Evolutionary conservation across 805 yeast genomes (phyloP).

Genomic region (Saccharomycopsis amapae): DNA sequence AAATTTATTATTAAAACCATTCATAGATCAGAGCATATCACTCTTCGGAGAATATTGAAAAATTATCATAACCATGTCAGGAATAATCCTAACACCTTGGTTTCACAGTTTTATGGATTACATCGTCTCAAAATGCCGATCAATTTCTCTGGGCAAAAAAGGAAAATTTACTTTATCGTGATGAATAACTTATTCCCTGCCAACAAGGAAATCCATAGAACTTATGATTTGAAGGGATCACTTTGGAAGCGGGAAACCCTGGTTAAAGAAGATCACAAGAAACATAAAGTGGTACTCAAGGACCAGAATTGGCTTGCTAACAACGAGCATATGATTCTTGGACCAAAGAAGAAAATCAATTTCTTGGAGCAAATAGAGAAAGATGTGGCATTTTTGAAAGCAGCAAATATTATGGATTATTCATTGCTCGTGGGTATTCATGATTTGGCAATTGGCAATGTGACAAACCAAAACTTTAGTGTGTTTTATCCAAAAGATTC

Average conservation of each 20-base stretch:
- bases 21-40: slow-evolving; percentile 87
- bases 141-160: slow-evolving; percentile 37
- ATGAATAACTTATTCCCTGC: slow-evolving; percentile 98
- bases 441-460: slow-evolving; percentile 21
- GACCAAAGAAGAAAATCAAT: slow-evolving; percentile 55
- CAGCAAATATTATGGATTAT: slow-evolving; percentile 90
- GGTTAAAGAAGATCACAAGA: slow-evolving; percentile 20
- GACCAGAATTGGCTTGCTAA: slow-evolving; percentile 84
- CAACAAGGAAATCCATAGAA: slow-evolving; percentile 73
- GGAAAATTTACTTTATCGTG: slow-evolving; percentile 86
- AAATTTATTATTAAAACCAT: slow-evolving; percentile 93
- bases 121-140: slow-evolving; percentile 90
- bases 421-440: slow-evolving; percentile 82
- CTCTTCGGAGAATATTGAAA: slow-evolving; percentile 62
- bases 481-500: slow-evolving; percentile 38
- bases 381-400: slow-evolving; percentile 68
- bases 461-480: slow-evolving; percentile 33
- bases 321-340: slow-evolving; percentile 59
- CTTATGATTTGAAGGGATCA: slow-evolving; percentile 91
- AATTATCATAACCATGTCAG: slow-evolving; percentile 78
- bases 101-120: slow-evolving; percentile 94
- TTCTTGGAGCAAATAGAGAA: slow-evolving; percentile 63
- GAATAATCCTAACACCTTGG: slow-evolving; percentile 76
- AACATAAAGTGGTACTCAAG: slow-evolving; percentile 51
- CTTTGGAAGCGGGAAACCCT: slow-evolving; percentile 68